A percentile compares a stretch with the other conserved stretches of the same genome.
phyloP scores from a whole-genome alignment of 2,329 filamentous ascomycete genomes.

The Incumbomyces delicatus region DNA sequence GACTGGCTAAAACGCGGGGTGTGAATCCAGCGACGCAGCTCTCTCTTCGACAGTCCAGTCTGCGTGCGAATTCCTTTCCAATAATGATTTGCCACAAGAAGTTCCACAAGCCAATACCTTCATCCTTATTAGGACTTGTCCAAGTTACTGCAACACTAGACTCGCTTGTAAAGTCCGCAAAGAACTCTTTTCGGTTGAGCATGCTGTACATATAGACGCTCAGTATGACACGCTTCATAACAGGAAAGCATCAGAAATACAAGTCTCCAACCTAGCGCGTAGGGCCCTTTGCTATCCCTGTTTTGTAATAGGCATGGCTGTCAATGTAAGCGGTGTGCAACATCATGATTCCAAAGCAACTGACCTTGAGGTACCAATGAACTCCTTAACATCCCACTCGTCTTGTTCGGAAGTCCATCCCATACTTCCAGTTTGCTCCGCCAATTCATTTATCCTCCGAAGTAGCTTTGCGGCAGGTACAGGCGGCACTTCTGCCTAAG shows the following conservation, averaged over 20 bases:
- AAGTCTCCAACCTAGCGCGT: too few species aligned
- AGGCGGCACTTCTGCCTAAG: neutral
- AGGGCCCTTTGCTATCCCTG: too few species aligned
- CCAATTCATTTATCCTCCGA: neutral
- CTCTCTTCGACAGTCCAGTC: conserved; percentile 1
- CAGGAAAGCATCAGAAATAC: too few species aligned
- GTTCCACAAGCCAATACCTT: conserved; percentile 10
- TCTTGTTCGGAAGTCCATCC: neutral
- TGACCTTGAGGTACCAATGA: neutral
- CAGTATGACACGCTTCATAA: too few species aligned
- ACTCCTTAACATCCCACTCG: neutral
- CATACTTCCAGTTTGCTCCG: neutral
- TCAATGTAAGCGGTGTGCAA: too few species aligned
- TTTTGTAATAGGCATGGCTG: too few species aligned
- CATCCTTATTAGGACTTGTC: neutral
- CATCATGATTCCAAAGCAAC: too few species aligned
- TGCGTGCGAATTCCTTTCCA: conserved; percentile 8
- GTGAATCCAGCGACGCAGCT: conserved; percentile 9
- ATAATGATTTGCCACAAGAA: conserved; percentile 11
- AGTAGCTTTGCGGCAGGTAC: neutral
- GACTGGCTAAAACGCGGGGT: conserved; percentile 5
- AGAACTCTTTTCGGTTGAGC: neutral
- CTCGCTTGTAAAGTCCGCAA: neutral
- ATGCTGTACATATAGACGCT: neutral
- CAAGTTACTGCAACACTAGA: neutral